A percentile compares a stretch with the other conserved stretches of the same genome.
phyloP scores from a whole-genome alignment of 495 filamentous ascomycete species.

The Cairneyella variabilis region DNA sequence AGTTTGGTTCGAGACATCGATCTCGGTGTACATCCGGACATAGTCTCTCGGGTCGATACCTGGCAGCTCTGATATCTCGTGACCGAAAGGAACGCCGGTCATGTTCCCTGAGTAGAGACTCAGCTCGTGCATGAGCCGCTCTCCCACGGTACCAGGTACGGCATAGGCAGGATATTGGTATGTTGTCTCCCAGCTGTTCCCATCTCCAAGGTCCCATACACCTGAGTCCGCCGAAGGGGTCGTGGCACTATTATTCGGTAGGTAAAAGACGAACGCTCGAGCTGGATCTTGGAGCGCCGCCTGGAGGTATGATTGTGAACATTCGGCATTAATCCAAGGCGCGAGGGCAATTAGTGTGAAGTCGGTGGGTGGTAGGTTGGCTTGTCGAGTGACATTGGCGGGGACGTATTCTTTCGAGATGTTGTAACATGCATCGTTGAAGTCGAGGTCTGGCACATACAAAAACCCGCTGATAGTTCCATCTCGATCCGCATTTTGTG shows the following conservation, averaged over 20 bases:
- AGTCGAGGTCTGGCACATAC: slow-evolving; percentile 69
- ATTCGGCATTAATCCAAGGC: slow-evolving; percentile 76
- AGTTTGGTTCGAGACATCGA: slow-evolving; percentile 34
- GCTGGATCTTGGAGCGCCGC: slow-evolving; percentile 54
- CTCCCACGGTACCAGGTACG: slow-evolving; percentile 62
- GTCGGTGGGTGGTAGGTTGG: slow-evolving; percentile 65
- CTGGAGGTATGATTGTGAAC: slow-evolving; percentile 63
- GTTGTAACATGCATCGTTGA: slow-evolving; percentile 54
- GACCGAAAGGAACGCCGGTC: slow-evolving; percentile 52
- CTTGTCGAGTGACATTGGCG: slow-evolving; percentile 64
- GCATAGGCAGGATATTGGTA: slow-evolving; percentile 81
- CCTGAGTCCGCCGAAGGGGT: slow-evolving; percentile 52
- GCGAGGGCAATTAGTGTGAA: slow-evolving; percentile 64
- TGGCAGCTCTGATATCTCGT: slow-evolving; percentile 53
- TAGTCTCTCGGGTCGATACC: slow-evolving; percentile 58
- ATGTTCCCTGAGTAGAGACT: slow-evolving; percentile 71
- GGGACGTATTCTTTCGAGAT: slow-evolving; percentile 58
- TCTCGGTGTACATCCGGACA: slow-evolving; percentile 45
- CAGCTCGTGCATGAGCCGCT: slow-evolving; percentile 65
- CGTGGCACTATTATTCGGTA: slow-evolving; percentile 50
- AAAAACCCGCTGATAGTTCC: slow-evolving; percentile 67
- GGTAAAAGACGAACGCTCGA: slow-evolving; percentile 72
- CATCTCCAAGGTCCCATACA: slow-evolving; percentile 65
- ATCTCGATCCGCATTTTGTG: slow-evolving; percentile 49
- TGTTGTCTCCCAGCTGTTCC: slow-evolving; percentile 55